Conservation (phyloP, 2,329 filamentous ascomycete genomes). For the Magnaporthiopsis rhizophila region DNA sequence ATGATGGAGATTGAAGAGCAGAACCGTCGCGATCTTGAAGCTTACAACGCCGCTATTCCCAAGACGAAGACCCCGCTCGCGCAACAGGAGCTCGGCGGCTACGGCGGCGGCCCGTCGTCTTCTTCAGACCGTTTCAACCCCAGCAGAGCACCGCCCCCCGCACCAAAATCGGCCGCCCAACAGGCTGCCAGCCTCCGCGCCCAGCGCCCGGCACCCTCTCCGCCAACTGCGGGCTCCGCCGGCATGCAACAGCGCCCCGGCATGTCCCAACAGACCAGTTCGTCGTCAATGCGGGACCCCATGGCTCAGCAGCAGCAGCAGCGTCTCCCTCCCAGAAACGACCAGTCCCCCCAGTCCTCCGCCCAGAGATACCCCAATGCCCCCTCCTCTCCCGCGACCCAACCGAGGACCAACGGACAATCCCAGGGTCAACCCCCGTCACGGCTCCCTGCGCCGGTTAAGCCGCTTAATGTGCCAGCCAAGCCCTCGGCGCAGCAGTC, state of each 20-base stretch:
- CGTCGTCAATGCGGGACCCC: slow-evolving; percentile 35
- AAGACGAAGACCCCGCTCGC: slow-evolving; percentile 73
- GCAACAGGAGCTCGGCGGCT: slow-evolving; percentile 82
- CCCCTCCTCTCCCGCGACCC: slow-evolving; percentile 40
- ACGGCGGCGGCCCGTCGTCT: slow-evolving; percentile 38
- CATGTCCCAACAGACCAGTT: slow-evolving; percentile 41
- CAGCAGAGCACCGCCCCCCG: slow-evolving; percentile 72
- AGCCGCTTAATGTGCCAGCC: slow-evolving; percentile 69
- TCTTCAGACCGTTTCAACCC: slow-evolving; percentile 73
- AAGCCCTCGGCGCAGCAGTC: slow-evolving; percentile 47
- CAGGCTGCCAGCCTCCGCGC: slow-evolving; percentile 53
- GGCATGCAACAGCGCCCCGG: slow-evolving; percentile 34
- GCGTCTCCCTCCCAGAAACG: slow-evolving; percentile 34
- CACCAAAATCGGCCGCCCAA: slow-evolving; percentile 42
- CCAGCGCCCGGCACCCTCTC: slow-evolving; percentile 74
- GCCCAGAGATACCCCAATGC: slow-evolving; percentile 52
- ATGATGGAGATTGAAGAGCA: slow-evolving; percentile 55
- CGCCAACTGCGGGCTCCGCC: slow-evolving; percentile 41
- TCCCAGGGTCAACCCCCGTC: slow-evolving; percentile 35
- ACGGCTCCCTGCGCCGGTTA: slow-evolving; percentile 56
- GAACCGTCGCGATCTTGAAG: slow-evolving; percentile 68
- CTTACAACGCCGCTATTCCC: slow-evolving; percentile 82
- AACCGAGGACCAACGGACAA: slow-evolving; percentile 39
- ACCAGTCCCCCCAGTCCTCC: slow-evolving; percentile 37
- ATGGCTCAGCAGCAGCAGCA: slow-evolving; percentile 27